phyloP scores from a whole-genome alignment of 768 basidiomycete species.

The Agrocybe pediades region DNA sequence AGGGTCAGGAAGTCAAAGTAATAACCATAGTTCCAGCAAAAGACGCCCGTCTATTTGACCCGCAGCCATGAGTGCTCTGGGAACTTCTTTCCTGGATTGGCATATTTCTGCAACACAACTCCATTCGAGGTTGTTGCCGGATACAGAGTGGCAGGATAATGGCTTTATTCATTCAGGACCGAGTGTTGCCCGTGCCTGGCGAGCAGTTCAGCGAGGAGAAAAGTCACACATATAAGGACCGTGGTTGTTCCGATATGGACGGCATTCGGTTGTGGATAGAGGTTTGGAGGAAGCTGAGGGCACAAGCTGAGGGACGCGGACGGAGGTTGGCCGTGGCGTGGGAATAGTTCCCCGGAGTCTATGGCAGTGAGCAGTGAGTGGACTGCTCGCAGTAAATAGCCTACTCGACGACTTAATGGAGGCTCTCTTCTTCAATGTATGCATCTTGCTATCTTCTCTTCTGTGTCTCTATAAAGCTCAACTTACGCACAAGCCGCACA shows the following conservation, averaged over 20 bases:
- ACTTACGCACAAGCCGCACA: slow-evolving; percentile 34
- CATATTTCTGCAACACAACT: neutral
- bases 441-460: no score
- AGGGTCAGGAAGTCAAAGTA: no score
- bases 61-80: neutral
- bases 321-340: neutral
- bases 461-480: slow-evolving; percentile 19
- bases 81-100: neutral
- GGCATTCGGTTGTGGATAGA: no score
- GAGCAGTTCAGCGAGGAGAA: no score
- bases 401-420: slow-evolving; percentile 55
- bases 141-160: neutral
- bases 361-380: neutral
- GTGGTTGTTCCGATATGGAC: no score
- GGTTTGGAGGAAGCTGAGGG: no score
- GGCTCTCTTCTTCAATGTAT: slow-evolving; percentile 89
- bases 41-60: neutral
- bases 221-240: no score
- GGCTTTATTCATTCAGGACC: neutral
- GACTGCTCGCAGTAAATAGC: neutral
- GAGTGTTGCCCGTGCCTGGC: neutral
- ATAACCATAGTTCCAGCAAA: neutral
- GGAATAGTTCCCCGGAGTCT: neutral
- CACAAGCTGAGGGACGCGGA: neutral
- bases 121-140: neutral